A percentile compares a stretch with the other conserved stretches of the same genome.
Evolutionary conservation across 2,329 filamentous ascomycete species (phyloP).

Genomic region (Cercospora sesami): DNA sequence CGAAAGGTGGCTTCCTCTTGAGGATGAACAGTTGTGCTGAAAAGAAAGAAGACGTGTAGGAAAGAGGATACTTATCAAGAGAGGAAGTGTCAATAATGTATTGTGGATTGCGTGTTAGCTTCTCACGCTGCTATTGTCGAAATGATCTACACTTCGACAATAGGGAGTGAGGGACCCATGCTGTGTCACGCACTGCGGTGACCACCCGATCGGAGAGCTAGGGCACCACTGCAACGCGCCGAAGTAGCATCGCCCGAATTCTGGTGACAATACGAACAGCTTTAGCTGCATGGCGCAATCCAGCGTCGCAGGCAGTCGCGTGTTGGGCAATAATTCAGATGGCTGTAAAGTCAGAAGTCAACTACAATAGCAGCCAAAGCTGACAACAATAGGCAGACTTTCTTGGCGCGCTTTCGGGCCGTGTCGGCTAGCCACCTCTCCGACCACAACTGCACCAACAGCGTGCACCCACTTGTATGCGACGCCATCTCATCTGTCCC

Average conservation of each 20-base stretch:
- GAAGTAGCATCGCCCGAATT: slow-evolving; percentile 3
- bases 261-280: slow-evolving; percentile 8
- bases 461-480: neutral
- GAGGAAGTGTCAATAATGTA: slow-evolving; percentile 2
- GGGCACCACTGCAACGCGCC: neutral
- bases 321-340: neutral
- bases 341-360: slow-evolving; percentile 5
- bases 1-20: slow-evolving; percentile 9
- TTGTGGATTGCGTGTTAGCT: slow-evolving; percentile 13
- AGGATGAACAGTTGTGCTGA: slow-evolving; percentile 10
- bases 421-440: neutral
- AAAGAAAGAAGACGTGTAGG: neutral
- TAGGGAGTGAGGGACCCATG: slow-evolving; percentile 2
- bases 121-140: slow-evolving; percentile 10
- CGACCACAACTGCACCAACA: neutral
- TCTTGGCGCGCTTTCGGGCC: neutral
- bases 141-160: slow-evolving; percentile 10
- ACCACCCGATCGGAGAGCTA: neutral
- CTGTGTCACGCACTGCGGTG: slow-evolving; percentile 9
- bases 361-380: slow-evolving; percentile 4
- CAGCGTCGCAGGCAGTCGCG: neutral
- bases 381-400: slow-evolving; percentile 4
- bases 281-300: neutral
- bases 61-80: slow-evolving; percentile 8
- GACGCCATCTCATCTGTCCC: neutral